Conservation (phyloP, 306 rosid genomes). For the Pachyrhizus erosus region DNA sequence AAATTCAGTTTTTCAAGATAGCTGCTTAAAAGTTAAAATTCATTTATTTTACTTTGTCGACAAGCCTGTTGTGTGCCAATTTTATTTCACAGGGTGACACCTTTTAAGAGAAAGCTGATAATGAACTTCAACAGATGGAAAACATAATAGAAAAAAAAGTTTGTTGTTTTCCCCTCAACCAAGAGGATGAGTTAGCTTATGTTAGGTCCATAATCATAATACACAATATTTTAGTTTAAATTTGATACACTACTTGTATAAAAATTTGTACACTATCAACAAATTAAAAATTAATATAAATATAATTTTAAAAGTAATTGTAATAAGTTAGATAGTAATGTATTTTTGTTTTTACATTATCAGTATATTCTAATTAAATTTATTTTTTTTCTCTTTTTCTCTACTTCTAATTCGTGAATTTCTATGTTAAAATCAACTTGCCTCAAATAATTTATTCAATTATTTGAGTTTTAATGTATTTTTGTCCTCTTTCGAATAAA, state of each 20-base stretch:
- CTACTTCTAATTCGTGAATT: background rate
- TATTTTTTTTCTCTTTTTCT: background rate
- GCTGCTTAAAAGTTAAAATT: background rate
- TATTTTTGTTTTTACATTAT: no score
- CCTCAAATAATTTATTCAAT: background rate
- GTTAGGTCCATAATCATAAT: background rate
- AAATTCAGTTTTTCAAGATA: conserved; percentile 21
- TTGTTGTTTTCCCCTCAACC: conserved; percentile 11
- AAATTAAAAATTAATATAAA: background rate
- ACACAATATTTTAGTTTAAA: background rate
- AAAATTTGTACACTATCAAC: background rate
- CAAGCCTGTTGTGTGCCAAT: conserved; percentile 35
- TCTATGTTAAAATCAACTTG: background rate
- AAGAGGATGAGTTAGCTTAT: background rate
- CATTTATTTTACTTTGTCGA: conserved; percentile 37
- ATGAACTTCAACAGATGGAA: conserved; percentile 31
- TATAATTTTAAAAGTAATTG: background rate
- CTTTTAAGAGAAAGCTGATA: conserved; percentile 16
- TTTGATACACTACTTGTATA: background rate
- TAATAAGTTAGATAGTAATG: background rate
- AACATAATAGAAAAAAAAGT: background rate
- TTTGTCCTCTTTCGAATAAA: conserved; percentile 1
- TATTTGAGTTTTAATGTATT: background rate
- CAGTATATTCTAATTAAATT: background rate
- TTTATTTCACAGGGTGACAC: conserved; percentile 1